A percentile compares a stretch with the other conserved stretches of the same genome.
These are phyloP conservation scores for Nadsonia commutata DNA, from an alignment of 1,139 yeast species.

Conservation along the genomic window DNA sequence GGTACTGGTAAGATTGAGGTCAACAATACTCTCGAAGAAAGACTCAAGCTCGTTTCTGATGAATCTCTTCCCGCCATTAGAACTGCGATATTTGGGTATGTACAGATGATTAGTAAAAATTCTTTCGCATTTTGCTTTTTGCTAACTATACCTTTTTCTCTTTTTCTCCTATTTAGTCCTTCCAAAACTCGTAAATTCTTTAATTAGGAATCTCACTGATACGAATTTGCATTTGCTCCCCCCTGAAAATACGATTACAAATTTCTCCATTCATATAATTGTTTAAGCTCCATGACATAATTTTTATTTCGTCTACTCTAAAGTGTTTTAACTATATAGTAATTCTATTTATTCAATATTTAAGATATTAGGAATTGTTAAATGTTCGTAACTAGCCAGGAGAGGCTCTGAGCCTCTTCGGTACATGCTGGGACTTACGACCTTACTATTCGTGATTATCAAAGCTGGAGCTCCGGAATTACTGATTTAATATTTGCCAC, in stretches of 20 bases:
- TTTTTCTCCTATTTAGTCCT: background rate
- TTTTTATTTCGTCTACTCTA: background rate
- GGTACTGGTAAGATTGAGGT: constrained; percentile 74
- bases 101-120: background rate
- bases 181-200: constrained; percentile 6
- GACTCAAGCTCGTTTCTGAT: constrained; percentile 67
- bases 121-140: no score
- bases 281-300: background rate
- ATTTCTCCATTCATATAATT: no score
- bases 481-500: no score
- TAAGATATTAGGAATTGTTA: no score
- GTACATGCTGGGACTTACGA: no score
- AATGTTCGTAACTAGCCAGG: no score
- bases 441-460: no score
- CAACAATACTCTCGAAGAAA: constrained; percentile 85
- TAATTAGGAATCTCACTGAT: background rate
- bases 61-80: constrained; percentile 89
- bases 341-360: no score
- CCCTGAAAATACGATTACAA: no score
- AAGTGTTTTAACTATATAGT: no score
- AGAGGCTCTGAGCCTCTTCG: no score
- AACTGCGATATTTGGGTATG: constrained; percentile 64
- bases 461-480: no score
- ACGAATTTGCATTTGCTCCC: background rate
- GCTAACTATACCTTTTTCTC: background rate